Base-by-base conservation (phyloP, 306 rosid genomes). In the Prunus fruticosa region DNA sequence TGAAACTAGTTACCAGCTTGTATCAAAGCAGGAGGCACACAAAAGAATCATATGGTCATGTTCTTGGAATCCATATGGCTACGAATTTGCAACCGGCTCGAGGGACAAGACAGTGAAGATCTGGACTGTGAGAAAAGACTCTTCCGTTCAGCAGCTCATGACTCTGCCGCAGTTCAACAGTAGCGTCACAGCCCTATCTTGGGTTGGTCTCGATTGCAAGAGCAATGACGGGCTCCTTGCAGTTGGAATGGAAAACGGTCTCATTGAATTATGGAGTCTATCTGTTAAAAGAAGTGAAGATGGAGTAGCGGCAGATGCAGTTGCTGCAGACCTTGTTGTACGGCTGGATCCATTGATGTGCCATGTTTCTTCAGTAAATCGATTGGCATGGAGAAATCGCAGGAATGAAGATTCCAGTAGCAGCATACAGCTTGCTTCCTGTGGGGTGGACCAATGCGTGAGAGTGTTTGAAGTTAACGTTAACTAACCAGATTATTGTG, bases 11-110 rank as follows among this genome's bases (percentile, higher is more conserved):
- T 81, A 82, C 78, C 84, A 80, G 80, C 93, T 95, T 69, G 78
- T 92, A 34, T 79, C 87, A 0, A 84, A 88, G 84, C 96, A 90
- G 43, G 99, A 96, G 76, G 98, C 96, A 71, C 99, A 96, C 85
- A 92, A 89, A 86, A 92, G 99, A 76, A 96, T 96, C 62, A 92
- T 92, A 87, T 89, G 99, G 98, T 82, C 99, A 19, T 96, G 99
- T 74, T 88, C 93, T 72, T 96, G 99, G 99, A 96, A 96, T 80
- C 98, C 97, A 34, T 68, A 82, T 7, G 88, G 98, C 54, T 82
- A 92, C 9, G 98, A 96, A 84, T 96, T 95, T 41, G 99, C 97
- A 23, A 96, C 98, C 4, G 98, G 97, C 54, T 96, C 99, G 1
- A 82, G 99, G 72, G 98, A 92, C 85, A 96, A 91, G 72, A 84